Conservation (phyloP, 768 basidiomycete species). For the Strobilomyces dryophilus region DNA sequence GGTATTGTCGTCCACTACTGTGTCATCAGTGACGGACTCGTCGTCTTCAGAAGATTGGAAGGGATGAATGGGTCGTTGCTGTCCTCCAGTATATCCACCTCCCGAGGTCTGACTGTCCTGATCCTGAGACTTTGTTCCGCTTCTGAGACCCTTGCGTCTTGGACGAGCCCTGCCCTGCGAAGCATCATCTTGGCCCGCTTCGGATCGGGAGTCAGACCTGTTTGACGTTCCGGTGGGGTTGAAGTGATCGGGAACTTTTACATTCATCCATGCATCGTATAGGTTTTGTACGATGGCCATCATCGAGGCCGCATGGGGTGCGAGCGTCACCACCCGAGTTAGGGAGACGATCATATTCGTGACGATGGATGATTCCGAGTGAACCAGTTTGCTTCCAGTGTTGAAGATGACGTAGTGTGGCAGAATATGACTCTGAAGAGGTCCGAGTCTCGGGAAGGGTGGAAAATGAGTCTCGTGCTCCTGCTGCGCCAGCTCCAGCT, state of each 20-base stretch:
- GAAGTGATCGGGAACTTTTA: neutral
- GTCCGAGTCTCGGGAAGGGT: neutral
- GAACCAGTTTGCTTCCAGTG: neutral
- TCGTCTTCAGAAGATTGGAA: neutral
- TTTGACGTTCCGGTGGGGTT: neutral
- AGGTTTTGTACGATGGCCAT: neutral
- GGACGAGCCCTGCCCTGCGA: too few relatives aligned
- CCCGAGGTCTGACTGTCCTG: neutral
- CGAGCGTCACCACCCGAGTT: too few relatives aligned
- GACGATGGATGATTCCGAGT: too few relatives aligned
- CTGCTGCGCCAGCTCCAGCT: too few relatives aligned
- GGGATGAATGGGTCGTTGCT: too few relatives aligned
- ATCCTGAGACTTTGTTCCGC: neutral
- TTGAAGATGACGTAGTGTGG: neutral
- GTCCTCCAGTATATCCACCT: neutral
- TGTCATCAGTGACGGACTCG: neutral
- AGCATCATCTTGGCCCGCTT: too few relatives aligned
- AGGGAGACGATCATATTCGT: too few relatives aligned
- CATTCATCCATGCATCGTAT: neutral
- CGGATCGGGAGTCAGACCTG: too few relatives aligned
- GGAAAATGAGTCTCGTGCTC: neutral
- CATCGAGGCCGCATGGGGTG: too few relatives aligned
- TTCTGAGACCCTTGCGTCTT: neutral
- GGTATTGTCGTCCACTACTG: neutral
- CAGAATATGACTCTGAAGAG: neutral